phyloP scores from a whole-genome alignment of 352 stramenopile species.

The Peronospora farinosa region DNA sequence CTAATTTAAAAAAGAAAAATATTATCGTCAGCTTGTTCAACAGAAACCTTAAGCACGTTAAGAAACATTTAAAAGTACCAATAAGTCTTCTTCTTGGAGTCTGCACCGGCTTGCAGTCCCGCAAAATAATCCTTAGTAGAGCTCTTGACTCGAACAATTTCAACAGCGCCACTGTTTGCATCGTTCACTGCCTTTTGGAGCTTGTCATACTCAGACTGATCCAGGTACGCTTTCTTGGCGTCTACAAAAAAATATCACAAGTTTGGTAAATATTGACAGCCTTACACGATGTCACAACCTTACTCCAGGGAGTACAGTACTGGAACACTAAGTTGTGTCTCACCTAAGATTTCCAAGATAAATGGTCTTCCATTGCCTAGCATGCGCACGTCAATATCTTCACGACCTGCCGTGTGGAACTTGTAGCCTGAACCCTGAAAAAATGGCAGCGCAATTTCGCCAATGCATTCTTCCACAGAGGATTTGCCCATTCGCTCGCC shows the following conservation, averaged over 20 bases:
- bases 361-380: slow-evolving; percentile 90
- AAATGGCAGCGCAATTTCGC: slow-evolving; percentile 56
- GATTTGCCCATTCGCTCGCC: slow-evolving; percentile 78
- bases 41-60: background rate
- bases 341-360: slow-evolving; percentile 79
- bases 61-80: slow-evolving; percentile 32
- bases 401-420: slow-evolving; percentile 94
- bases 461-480: slow-evolving; percentile 88
- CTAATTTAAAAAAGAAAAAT: slow-evolving; percentile 21
- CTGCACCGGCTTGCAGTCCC: slow-evolving; percentile 65
- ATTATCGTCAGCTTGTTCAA: background rate
- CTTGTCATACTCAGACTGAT: slow-evolving; percentile 37
- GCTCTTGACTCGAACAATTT: slow-evolving; percentile 74
- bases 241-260: slow-evolving; percentile 32
- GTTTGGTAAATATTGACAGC: slow-evolving; percentile 8
- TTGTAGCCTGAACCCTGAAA: slow-evolving; percentile 82
- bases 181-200: slow-evolving; percentile 62
- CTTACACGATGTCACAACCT: too few relatives aligned
- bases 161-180: slow-evolving; percentile 64
- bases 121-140: slow-evolving; percentile 80
- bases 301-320: background rate
- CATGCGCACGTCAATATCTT: slow-evolving; percentile 98
- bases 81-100: slow-evolving; percentile 87
- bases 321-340: background rate
- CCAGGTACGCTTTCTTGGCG: slow-evolving; percentile 68